Percentiles rank a stretch among this genome's conserved stretches.
These are phyloP conservation scores for Phyllosticta capitalensis DNA, from an alignment of 2,329 filamentous ascomycete genomes.

Conservation along the genomic window DNA sequence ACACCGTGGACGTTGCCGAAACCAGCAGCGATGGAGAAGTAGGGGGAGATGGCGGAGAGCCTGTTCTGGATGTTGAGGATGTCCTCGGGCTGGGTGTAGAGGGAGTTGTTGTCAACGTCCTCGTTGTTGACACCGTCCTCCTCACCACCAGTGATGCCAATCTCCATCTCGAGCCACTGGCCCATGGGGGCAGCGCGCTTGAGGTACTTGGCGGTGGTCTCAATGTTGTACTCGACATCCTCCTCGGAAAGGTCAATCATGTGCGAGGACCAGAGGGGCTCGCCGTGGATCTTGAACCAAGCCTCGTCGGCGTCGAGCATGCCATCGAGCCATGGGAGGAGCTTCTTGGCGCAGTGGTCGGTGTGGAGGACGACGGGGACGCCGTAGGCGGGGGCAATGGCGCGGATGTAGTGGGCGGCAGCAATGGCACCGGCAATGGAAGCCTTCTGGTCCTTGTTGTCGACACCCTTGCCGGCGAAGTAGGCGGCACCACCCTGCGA, in stretches of 20 bases:
- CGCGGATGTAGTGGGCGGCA: constrained; percentile 79
- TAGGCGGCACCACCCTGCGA: constrained; percentile 83
- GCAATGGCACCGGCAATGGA: constrained; percentile 83
- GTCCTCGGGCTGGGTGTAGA: constrained; percentile 97
- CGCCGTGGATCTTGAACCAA: constrained; percentile 87
- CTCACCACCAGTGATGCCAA: constrained; percentile 93
- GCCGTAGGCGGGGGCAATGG: constrained; percentile 77
- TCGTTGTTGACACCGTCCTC: constrained; percentile 99
- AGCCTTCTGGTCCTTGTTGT: constrained; percentile 59
- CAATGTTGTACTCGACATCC: constrained; percentile 78
- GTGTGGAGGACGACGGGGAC: constrained; percentile 82
- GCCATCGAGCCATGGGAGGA: constrained; percentile 73
- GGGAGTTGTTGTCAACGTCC: constrained; percentile 87
- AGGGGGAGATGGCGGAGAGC: constrained; percentile 72
- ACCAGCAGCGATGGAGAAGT: constrained; percentile 96
- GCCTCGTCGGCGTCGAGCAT: constrained; percentile 90
- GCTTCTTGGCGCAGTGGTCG: constrained; percentile 99
- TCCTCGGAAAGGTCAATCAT: constrained; percentile 98
- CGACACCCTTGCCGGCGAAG: constrained; percentile 34
- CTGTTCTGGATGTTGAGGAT: constrained; percentile 86
- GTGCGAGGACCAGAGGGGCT: constrained; percentile 91
- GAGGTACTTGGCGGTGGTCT: constrained; percentile 86
- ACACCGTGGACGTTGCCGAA: constrained; percentile 99
- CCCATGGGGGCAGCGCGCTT: constrained; percentile 93
- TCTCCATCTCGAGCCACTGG: constrained; percentile 99